Conservation (phyloP, 139 green algal species). For the Closterium sp. region DNA sequence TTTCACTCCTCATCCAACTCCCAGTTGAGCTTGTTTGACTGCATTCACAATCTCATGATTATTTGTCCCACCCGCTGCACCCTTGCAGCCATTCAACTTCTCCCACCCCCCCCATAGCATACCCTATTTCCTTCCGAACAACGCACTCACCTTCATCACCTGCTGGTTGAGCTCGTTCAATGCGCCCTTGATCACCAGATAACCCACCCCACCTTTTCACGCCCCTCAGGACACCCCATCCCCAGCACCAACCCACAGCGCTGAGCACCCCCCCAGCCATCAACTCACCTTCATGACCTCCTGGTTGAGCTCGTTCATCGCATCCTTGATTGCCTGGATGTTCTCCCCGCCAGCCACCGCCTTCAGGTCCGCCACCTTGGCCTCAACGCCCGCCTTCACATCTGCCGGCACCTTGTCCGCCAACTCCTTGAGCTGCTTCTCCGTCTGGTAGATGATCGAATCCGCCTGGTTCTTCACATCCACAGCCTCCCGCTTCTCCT, state of each 20-base stretch:
- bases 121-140: background rate
- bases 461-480: conserved; percentile 91
- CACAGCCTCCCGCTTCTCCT: conserved; percentile 85
- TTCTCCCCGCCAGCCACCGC: conserved; percentile 69
- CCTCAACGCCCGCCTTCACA: conserved; percentile 69
- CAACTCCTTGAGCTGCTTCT: conserved; percentile 99
- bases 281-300: conserved; percentile 81
- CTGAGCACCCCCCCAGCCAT: background rate
- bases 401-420: conserved; percentile 76
- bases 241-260: too few relatives aligned
- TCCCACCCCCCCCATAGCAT: background rate
- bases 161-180: too few relatives aligned
- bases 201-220: too few relatives aligned
- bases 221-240: too few relatives aligned
- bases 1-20: too few relatives aligned
- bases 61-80: too few relatives aligned
- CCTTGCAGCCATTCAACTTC: too few relatives aligned
- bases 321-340: conserved; percentile 80
- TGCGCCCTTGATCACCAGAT: too few relatives aligned
- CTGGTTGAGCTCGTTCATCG: conserved; percentile 85
- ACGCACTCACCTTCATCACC: too few relatives aligned
- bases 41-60: too few relatives aligned
- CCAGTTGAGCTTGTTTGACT: too few relatives aligned
- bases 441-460: conserved; percentile 65
- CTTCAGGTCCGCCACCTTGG: conserved; percentile 75